phyloP scores from a whole-genome alignment of 108 stramenopile species.

The Fragilariopsis cylindrus region DNA sequence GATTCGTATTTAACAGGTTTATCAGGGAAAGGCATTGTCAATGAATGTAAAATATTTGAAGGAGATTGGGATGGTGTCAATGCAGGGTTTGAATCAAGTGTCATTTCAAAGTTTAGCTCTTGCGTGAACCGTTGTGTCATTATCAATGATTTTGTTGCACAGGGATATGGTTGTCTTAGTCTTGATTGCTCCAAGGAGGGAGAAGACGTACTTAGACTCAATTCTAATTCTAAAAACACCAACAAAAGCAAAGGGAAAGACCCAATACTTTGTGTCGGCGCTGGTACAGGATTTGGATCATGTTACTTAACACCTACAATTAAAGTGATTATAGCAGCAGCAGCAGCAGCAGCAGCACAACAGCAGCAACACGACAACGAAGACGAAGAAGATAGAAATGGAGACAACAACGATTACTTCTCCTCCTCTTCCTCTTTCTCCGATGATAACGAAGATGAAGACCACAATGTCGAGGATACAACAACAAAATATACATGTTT shows the following conservation, averaged over 20 bases:
- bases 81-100: background rate
- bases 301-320: conserved; percentile 62
- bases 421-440: background rate
- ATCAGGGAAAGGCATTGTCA: conserved; percentile 35
- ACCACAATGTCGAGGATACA: no score
- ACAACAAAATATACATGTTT: conserved; percentile 61
- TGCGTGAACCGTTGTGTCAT: conserved; percentile 34
- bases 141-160: conserved; percentile 90
- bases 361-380: no score
- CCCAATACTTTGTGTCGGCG: conserved; percentile 84
- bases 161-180: conserved; percentile 82
- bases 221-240: conserved; percentile 22
- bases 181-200: no score
- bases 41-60: conserved; percentile 21
- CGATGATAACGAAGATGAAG: background rate
- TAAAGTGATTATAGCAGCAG: no score
- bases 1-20: conserved; percentile 50
- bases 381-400: no score
- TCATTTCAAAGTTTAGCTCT: background rate
- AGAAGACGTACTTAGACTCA: conserved; percentile 40
- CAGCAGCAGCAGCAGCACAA: no score
- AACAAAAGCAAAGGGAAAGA: conserved; percentile 17
- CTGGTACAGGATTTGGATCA: conserved; percentile 89
- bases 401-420: no score
- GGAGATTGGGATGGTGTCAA: no score